Percentiles rank a stretch among this genome's conserved stretches.
These are phyloP conservation scores for Colletotrichum graminicola DNA, from an alignment of 2,329 filamentous ascomycete species.

Conservation along the genomic window DNA sequence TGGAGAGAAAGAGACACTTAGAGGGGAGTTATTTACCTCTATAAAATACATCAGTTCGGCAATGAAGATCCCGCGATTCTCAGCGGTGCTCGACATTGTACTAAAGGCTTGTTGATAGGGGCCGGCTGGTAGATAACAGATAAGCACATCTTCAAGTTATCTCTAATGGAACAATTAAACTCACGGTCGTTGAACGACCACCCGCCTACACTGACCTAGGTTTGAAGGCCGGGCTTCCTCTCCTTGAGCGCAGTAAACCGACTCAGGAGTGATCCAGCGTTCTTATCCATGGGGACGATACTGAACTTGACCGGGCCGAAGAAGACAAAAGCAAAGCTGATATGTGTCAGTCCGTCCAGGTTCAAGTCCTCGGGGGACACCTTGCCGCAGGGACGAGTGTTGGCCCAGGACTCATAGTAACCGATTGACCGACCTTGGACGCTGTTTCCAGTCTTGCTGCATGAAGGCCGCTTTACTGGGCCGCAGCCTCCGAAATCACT, in stretches of 20 bases:
- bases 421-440: too few relatives aligned
- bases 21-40: background rate
- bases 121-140: conserved; percentile 24
- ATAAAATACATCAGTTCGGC: background rate
- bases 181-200: background rate
- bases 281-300: background rate
- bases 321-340: conserved; percentile 44
- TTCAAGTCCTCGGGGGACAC: background rate
- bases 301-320: conserved; percentile 41
- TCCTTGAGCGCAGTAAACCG: background rate
- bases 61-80: background rate
- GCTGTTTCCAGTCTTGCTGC: too few relatives aligned
- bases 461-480: too few relatives aligned
- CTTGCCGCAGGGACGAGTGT: background rate
- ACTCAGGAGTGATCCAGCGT: background rate
- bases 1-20: too few relatives aligned
- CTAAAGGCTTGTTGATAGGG: background rate
- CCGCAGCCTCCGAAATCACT: too few relatives aligned
- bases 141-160: background rate
- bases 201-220: background rate
- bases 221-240: background rate
- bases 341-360: background rate
- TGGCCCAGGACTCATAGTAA: background rate
- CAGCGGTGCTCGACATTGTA: background rate
- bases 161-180: background rate